Conservation (phyloP, 768 basidiomycete genomes). For the Rhodotorula toruloides region DNA sequence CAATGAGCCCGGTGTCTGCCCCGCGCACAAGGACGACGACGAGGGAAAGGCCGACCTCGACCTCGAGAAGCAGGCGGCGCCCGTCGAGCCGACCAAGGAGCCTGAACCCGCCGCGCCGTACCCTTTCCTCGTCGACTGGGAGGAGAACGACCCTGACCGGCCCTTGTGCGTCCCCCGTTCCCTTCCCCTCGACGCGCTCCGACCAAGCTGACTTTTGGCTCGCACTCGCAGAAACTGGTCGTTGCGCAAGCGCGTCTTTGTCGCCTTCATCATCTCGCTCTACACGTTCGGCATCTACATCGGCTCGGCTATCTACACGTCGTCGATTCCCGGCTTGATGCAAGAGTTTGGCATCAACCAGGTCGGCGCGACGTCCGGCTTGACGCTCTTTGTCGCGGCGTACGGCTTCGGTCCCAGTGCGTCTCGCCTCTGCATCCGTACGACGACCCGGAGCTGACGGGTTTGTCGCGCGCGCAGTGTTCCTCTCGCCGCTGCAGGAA, state of each 20-base stretch:
- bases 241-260: constrained; percentile 20
- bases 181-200: background rate
- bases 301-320: constrained; percentile 17
- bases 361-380: constrained; percentile 41
- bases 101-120: background rate
- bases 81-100: background rate
- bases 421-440: background rate
- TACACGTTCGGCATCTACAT: constrained; percentile 34
- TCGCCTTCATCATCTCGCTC: constrained; percentile 31
- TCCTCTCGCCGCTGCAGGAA: constrained; percentile 44
- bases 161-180: constrained; percentile 27
- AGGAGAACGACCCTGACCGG: constrained; percentile 38
- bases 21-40: background rate
- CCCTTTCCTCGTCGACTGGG: constrained; percentile 36
- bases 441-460: background rate
- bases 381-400: constrained; percentile 47
- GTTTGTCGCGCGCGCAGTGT: constrained; percentile 2
- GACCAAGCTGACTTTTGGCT: background rate
- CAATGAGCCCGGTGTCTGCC: background rate
- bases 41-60: constrained; percentile 1
- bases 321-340: constrained; percentile 32
- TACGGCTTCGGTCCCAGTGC: constrained; percentile 47
- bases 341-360: constrained; percentile 30
- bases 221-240: constrained; percentile 36
- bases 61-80: constrained; percentile 6